Evolutionary conservation across 768 basidiomycete genomes (phyloP).

Genomic region (Pisolithus orientalis): DNA sequence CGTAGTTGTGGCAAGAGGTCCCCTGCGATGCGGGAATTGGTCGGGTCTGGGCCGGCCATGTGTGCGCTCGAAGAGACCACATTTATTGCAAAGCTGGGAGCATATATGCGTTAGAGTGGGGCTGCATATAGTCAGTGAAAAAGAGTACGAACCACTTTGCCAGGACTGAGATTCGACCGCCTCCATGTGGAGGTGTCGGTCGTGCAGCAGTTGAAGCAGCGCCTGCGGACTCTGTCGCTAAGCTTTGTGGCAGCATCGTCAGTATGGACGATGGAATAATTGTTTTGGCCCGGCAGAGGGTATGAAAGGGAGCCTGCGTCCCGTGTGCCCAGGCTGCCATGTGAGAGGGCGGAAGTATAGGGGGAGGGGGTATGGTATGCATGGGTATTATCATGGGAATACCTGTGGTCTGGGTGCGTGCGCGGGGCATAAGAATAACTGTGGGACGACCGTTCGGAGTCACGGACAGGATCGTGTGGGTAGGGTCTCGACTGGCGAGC

Average conservation of each 20-base stretch:
- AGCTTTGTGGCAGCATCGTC: conserved; percentile 80
- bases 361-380: conserved; percentile 22
- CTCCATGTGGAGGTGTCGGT: conserved; percentile 83
- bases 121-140: neutral
- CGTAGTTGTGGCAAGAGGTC: conserved; percentile 51
- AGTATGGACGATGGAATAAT: conserved; percentile 45
- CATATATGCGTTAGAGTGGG: neutral
- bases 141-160: conserved; percentile 55
- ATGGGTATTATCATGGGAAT: conserved; percentile 26
- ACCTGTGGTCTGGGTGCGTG: conserved; percentile 24
- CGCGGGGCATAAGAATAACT: conserved; percentile 25
- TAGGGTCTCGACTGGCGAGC: conserved; percentile 25
- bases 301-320: conserved; percentile 26
- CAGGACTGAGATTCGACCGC: conserved; percentile 68
- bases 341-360: conserved; percentile 25
- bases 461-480: conserved; percentile 28
- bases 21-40: conserved; percentile 76
- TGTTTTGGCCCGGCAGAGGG: conserved; percentile 33
- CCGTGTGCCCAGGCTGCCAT: conserved; percentile 14
- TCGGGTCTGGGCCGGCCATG: conserved; percentile 75
- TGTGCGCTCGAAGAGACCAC: conserved; percentile 75
- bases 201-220: conserved; percentile 83
- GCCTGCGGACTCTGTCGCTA: conserved; percentile 65
- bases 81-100: conserved; percentile 50
- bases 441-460: conserved; percentile 30